Conservation (phyloP, 2,329 filamentous ascomycete species). For the Aspergillus sp. region DNA sequence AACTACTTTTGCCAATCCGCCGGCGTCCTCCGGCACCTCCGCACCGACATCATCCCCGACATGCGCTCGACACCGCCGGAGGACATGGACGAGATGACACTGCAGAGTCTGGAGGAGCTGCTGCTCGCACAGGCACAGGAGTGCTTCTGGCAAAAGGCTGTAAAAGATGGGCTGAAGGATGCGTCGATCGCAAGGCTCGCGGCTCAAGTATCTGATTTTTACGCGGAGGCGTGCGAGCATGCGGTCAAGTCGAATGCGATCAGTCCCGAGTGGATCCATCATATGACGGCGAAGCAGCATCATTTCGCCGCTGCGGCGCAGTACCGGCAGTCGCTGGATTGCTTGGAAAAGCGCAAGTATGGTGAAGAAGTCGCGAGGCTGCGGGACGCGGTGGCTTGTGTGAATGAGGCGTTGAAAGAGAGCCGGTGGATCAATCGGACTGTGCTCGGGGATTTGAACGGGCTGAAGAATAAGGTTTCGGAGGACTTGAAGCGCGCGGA, state of each 20-base stretch:
- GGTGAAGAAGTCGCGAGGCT: conserved; percentile 92
- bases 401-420: conserved; percentile 85
- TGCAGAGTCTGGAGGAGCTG: conserved; percentile 81
- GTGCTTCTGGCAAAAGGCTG: conserved; percentile 97
- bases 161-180: conserved; percentile 92
- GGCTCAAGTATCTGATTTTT: conserved; percentile 88
- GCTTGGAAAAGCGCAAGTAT: conserved; percentile 89
- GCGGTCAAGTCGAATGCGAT: conserved; percentile 88
- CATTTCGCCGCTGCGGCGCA: conserved; percentile 97
- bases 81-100: conserved; percentile 89
- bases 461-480: conserved; percentile 77
- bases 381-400: conserved; percentile 78
- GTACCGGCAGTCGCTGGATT: conserved; percentile 87
- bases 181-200: conserved; percentile 89
- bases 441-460: conserved; percentile 80
- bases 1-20: conserved; percentile 89
- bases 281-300: conserved; percentile 95
- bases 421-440: conserved; percentile 78
- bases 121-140: conserved; percentile 93
- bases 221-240: conserved; percentile 79
- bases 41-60: conserved; percentile 77
- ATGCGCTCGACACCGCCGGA: conserved; percentile 84
- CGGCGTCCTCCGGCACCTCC: conserved; percentile 79
- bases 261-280: conserved; percentile 95
- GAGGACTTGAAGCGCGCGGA: conserved; percentile 92